phyloP scores from a whole-genome alignment of 2,329 filamentous ascomycete species.

The Alternaria sp. region DNA sequence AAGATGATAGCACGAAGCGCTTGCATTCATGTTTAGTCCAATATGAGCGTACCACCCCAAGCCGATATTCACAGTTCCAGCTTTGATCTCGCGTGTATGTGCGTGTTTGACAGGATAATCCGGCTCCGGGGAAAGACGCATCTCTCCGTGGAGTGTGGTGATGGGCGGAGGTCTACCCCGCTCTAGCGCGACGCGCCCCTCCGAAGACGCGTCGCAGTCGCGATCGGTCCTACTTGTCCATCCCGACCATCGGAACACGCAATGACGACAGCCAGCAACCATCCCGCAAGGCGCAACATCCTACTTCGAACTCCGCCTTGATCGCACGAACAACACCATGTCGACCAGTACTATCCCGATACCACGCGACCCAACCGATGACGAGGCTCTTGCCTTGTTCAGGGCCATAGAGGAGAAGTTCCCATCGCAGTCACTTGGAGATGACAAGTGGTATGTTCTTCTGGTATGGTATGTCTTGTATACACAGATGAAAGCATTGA shows the following conservation, averaged over 20 bases:
- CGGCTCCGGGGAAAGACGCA: not conserved
- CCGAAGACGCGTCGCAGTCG: not conserved
- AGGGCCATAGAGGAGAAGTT: slow-evolving; percentile 53
- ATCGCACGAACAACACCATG: slow-evolving; percentile 7
- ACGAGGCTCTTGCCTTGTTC: slow-evolving; percentile 53
- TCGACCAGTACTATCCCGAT: slow-evolving; percentile 17
- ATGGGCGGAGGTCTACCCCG: not conserved
- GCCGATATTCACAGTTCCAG: no score
- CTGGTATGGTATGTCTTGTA: slow-evolving; percentile 32
- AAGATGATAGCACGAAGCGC: slow-evolving; percentile 8
- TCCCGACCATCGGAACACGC: not conserved
- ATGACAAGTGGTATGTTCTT: slow-evolving; percentile 57
- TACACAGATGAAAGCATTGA: not conserved
- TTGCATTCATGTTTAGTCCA: not conserved
- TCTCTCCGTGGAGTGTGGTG: not conserved
- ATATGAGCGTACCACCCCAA: not conserved
- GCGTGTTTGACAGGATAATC: no score
- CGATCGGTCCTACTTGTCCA: not conserved
- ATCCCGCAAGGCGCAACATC: not conserved
- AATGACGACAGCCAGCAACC: not conserved
- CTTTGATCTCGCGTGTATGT: not conserved
- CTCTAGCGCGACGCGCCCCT: not conserved
- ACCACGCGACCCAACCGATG: slow-evolving; percentile 42
- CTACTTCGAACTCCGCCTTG: not conserved
- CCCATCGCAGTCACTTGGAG: slow-evolving; percentile 50